Percentiles rank a stretch among this genome's conserved stretches.
These are phyloP conservation scores for Picea abies DNA, from an alignment of 83 land plant species.

Conservation along the genomic window DNA sequence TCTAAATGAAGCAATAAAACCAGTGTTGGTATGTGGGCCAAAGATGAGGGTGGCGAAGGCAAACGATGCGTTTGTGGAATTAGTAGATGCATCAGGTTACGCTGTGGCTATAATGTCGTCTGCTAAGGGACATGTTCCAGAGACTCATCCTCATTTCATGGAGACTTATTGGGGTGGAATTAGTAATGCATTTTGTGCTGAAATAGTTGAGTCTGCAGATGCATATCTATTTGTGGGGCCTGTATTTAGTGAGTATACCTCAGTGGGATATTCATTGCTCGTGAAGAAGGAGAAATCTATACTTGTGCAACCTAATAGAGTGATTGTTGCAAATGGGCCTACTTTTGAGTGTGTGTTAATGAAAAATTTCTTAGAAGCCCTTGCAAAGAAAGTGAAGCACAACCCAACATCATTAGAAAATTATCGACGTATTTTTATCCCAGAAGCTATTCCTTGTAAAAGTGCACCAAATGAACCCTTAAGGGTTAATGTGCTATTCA, in stretches of 20 bases:
- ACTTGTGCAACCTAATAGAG: slow-evolving; percentile 63
- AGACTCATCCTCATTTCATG: too few species aligned
- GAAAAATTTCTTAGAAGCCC: slow-evolving; percentile 44
- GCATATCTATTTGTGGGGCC: slow-evolving; percentile 58
- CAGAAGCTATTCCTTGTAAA: too few species aligned
- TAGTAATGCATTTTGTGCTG: slow-evolving; percentile 49
- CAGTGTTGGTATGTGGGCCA: too few species aligned
- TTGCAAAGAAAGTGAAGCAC: too few species aligned
- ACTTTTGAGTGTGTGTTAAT: slow-evolving; percentile 65
- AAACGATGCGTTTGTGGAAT: slow-evolving; percentile 35
- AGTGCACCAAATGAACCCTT: too few species aligned
- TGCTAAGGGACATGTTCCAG: too few species aligned
- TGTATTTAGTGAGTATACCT: slow-evolving; percentile 71
- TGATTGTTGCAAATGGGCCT: slow-evolving; percentile 50
- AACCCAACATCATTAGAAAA: too few species aligned
- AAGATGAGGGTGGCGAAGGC: slow-evolving; percentile 31
- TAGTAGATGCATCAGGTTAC: background rate
- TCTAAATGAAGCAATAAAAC: too few species aligned
- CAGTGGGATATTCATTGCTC: slow-evolving; percentile 76
- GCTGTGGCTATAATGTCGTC: too few species aligned
- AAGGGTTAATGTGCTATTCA: too few species aligned
- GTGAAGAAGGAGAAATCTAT: slow-evolving; percentile 69
- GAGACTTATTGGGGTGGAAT: slow-evolving; percentile 77
- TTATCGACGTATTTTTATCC: too few species aligned
- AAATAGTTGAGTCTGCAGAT: slow-evolving; percentile 43